Evolutionary conservation across 805 yeast genomes (phyloP), one percentile per base, ranked within the genome.

Genomic region (Candida taoyuanica): DNA sequence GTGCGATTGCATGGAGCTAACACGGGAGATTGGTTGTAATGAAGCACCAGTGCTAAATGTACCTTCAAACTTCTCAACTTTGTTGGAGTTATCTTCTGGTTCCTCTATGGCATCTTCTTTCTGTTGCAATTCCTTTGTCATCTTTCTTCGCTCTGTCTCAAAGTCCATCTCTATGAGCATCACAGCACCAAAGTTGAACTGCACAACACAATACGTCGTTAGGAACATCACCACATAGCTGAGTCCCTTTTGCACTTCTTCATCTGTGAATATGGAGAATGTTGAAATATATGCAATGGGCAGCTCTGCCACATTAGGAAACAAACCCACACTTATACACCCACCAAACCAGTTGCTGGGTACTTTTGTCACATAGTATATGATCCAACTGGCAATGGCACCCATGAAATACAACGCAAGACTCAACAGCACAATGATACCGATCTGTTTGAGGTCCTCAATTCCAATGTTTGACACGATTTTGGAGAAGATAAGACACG

Each of bases 171-270:
- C 84, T 17, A 87, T 69, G 40, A 88, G 62, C 47, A 77, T 68
- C 50, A 78, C 81, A 2, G 86, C 78, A 12, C 96, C 96, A 29
- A 82, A 56, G 50, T 85, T 82, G 63, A 88, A 88, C 16, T 53
- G 85, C 75, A 53, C 72, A 64, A 29, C 81, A 58, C 40, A 77
- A 62, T 60, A 83, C 23, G 81, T 69, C 3, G 86, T 81, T 33
- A 81, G 65, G 49, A 81, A 84, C 27, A 88, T 79, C 52, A 88
- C 81, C 15, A 85, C 81, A 58, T 83, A 85, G 1, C 96, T 93
- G 17, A 82, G 80, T 17, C 96, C 97, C 49, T 73, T 71, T 39
- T 75, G 68, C 25, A 85, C 85, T 44, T 84, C 78, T 5, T 60
- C 71, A 12, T 65, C 50, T 0, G 80, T 65, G 24, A 34, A 34